Percentiles rank a stretch among this genome's conserved stretches.
Evolutionary conservation across 2,329 filamentous ascomycete genomes (phyloP).

Genomic region (Curvularia lunata): DNA sequence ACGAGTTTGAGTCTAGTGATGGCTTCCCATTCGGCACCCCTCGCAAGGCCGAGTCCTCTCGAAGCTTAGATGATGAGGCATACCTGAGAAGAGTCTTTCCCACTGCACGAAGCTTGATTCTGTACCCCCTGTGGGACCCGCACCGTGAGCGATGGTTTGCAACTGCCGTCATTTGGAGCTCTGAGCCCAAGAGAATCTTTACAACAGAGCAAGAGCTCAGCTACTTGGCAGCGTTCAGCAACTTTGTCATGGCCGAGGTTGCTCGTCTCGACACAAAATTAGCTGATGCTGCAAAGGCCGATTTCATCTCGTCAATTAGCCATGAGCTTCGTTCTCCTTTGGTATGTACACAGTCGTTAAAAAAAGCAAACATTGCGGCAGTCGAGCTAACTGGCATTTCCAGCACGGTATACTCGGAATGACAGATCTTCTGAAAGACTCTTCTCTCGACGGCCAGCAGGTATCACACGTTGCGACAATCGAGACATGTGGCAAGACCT

Average conservation of each 20-base stretch:
- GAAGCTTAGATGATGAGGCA: conserved; percentile 44
- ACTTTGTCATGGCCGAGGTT: conserved; percentile 50
- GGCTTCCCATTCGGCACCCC: conserved; percentile 32
- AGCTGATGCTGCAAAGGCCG: conserved; percentile 59
- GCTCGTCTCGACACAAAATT: conserved; percentile 48
- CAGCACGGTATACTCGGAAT: conserved; percentile 62
- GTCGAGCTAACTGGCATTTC: background rate
- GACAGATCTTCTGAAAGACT: conserved; percentile 44
- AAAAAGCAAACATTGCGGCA: background rate
- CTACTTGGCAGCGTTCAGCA: conserved; percentile 49
- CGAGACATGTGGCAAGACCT: conserved; percentile 49
- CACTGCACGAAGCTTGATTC: conserved; percentile 45
- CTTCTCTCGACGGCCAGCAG: conserved; percentile 47
- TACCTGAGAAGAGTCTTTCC: conserved; percentile 44
- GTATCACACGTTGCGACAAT: conserved; percentile 50
- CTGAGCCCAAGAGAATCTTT: conserved; percentile 47
- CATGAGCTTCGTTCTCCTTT: conserved; percentile 68
- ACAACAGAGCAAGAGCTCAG: conserved; percentile 48
- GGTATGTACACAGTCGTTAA: conserved; percentile 1
- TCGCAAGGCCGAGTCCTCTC: conserved; percentile 39
- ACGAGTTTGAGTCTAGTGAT: conserved; percentile 27
- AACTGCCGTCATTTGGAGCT: conserved; percentile 48
- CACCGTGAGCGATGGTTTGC: conserved; percentile 50
- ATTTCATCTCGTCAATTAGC: conserved; percentile 65
- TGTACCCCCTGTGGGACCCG: conserved; percentile 51